Conservation (phyloP, 805 yeast genomes). For the Grigorovia jiainica region DNA sequence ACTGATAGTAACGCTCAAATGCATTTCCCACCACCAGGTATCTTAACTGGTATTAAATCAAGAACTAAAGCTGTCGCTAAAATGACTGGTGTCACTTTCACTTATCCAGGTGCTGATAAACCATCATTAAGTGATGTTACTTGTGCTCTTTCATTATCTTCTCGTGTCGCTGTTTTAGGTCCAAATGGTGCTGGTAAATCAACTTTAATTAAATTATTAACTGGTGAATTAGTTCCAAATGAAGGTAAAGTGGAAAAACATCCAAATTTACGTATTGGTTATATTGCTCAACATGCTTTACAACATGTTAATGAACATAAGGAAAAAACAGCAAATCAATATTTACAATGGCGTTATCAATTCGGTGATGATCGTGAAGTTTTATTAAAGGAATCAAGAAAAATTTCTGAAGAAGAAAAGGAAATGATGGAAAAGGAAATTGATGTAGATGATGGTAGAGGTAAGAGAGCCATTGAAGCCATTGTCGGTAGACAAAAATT, state of each 20-base stretch:
- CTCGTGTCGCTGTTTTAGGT: constrained; percentile 93
- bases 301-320: constrained; percentile 96
- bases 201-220: constrained; percentile 83
- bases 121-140: constrained; percentile 75
- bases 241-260: constrained; percentile 92
- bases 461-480: constrained; percentile 83
- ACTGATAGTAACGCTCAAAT: constrained; percentile 88
- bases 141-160: constrained; percentile 87
- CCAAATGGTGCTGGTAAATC: constrained; percentile 99
- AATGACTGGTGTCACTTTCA: constrained; percentile 73
- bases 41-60: constrained; percentile 93
- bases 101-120: constrained; percentile 82
- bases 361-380: constrained; percentile 98
- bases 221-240: constrained; percentile 84
- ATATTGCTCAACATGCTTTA: constrained; percentile 97
- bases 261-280: constrained; percentile 95
- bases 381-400: constrained; percentile 83
- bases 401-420: constrained; percentile 63
- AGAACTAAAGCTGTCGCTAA: constrained; percentile 89
- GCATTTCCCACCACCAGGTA: constrained; percentile 98
- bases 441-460: constrained; percentile 78
- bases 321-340: constrained; percentile 96
- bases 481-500: constrained; percentile 94
- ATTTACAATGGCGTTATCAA: constrained; percentile 95
- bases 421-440: constrained; percentile 68